phyloP scores from a whole-genome alignment of 495 filamentous ascomycete species.

The Tetracladium setigerum region DNA sequence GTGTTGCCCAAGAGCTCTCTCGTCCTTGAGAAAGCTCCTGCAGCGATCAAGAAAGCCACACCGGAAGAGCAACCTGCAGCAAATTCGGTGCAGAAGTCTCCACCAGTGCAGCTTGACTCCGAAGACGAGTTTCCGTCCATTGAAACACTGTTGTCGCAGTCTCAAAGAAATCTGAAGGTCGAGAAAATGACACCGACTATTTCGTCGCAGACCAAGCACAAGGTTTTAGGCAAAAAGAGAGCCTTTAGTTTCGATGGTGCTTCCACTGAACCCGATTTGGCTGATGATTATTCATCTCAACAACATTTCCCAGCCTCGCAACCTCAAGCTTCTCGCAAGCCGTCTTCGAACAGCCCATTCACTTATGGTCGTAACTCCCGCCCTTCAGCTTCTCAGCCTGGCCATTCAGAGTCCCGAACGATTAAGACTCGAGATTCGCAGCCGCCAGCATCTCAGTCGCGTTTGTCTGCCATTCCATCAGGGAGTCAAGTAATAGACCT shows the following conservation, averaged over 20 bases:
- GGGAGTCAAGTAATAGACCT: conserved; percentile 12
- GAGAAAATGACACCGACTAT: conserved; percentile 5
- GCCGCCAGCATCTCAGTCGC: conserved; percentile 1
- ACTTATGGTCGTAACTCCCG: background rate
- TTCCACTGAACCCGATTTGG: background rate
- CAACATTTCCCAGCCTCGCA: background rate
- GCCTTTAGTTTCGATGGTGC: background rate
- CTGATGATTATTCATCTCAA: conserved; percentile 3
- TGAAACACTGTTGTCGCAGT: conserved; percentile 2
- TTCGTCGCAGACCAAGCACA: background rate
- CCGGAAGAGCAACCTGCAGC: too few relatives aligned
- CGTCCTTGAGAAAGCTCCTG: conserved; percentile 6
- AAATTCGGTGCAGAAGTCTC: too few relatives aligned
- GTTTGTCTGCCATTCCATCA: conserved; percentile 1
- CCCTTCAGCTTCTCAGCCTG: background rate
- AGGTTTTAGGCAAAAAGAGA: background rate
- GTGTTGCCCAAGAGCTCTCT: too few relatives aligned
- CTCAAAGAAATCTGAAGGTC: conserved; percentile 5
- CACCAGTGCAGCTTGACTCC: background rate
- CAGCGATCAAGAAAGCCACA: background rate
- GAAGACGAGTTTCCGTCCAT: conserved; percentile 13
- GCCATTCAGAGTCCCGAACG: background rate
- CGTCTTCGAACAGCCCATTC: background rate
- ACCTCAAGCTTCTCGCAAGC: background rate
- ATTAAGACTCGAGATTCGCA: background rate